These are phyloP conservation scores for Cicer yamashitae DNA, from an alignment of 306 rosid genomes.

Conservation along the genomic window DNA sequence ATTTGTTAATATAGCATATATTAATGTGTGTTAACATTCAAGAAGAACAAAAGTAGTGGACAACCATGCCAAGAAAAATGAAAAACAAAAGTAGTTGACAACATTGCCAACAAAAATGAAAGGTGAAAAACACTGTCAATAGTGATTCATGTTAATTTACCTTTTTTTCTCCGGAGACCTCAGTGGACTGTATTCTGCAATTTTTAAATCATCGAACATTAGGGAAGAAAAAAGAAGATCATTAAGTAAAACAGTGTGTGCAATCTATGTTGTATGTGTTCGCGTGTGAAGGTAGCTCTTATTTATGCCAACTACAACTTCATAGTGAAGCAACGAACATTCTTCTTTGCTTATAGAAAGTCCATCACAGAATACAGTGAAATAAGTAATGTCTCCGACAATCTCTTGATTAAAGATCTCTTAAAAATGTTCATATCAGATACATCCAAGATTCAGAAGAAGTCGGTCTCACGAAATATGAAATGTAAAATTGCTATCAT, in stretches of 20 bases:
- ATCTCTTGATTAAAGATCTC: constrained; percentile 21
- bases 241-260: constrained; percentile 31
- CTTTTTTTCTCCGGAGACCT: constrained; percentile 67
- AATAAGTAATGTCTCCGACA: background rate
- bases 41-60: constrained; percentile 32
- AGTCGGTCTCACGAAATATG: constrained; percentile 31
- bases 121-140: constrained; percentile 10
- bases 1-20: constrained; percentile 31
- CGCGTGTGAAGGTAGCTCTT: background rate
- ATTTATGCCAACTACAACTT: constrained; percentile 13
- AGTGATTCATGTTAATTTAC: constrained; percentile 51
- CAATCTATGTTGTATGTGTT: background rate
- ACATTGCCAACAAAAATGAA: constrained; percentile 24
- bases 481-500: constrained; percentile 32
- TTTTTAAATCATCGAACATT: constrained; percentile 51
- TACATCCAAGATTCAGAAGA: constrained; percentile 29
- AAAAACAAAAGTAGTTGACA: constrained; percentile 27
- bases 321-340: constrained; percentile 16
- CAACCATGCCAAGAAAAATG: constrained; percentile 19
- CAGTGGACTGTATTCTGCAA: constrained; percentile 74
- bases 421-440: constrained; percentile 10
- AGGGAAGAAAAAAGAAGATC: constrained; percentile 37
- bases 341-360: constrained; percentile 31
- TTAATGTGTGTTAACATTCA: constrained; percentile 3
- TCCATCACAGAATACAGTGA: constrained; percentile 20